Base-by-base conservation (phyloP, 768 basidiomycete species). In the Lentinula edodes region DNA sequence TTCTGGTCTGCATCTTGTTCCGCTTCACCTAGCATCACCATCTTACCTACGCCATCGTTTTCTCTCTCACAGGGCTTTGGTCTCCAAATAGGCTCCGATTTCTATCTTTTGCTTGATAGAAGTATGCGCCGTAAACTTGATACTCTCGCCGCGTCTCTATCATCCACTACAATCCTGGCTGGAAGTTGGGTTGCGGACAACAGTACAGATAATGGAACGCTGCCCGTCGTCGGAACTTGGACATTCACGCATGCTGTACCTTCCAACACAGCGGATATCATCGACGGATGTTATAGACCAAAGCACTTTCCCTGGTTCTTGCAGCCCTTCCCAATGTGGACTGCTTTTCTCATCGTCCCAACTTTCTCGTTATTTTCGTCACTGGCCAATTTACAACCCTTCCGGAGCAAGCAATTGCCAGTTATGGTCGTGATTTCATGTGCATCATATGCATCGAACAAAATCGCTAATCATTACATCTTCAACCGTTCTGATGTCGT, bases 401-500 rank as follows among this genome's bases (percentile, higher is more conserved):
- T 90, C 66, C 80, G 76, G 65, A 87, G 85, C 68, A 81, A 76
- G 66, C 88, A 93, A 67, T 78, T 93, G 41, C 81, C 82, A 9
- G 87, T 94, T 16, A 93, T 93, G 93, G 88, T 93, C 61, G 62
- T 87, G 67, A 93, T 95, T 65, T 91, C 90, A 15, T 93, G 91
- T 70, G 81, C 80, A 57, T 85, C 88, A 15, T 93, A 90, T 67
- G 83, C 86, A 9, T 85, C 90, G 36, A 93, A 93, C 72, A 90
- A 89, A 71, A 77, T 87, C 51, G 92, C 90, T 52, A 91, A 91
- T 69, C 88, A 89, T 66, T 91, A 87, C 68, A 93, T 93, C 67
- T 89, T 91, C 76, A 86, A 89, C 71, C 87, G 89, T 15, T 89
- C 89, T 5, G 92, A 94, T 66, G 77, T 93, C 50, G 91, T 92